Evolutionary conservation across 2,329 filamentous ascomycete genomes (phyloP).

Genomic region (Fusarium sp.): DNA sequence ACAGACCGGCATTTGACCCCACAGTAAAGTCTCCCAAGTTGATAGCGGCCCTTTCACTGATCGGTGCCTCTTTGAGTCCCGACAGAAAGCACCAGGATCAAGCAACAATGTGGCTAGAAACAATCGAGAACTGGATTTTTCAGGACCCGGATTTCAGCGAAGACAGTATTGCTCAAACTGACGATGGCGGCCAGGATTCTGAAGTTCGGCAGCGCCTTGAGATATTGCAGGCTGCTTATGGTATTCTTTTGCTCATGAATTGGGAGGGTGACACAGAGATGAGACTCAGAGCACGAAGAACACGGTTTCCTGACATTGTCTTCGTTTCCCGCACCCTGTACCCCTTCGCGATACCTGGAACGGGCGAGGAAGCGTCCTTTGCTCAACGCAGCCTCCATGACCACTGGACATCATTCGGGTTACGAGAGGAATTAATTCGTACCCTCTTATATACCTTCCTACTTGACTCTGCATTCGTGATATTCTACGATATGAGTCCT

Average conservation of each 20-base stretch:
- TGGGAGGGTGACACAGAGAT: neutral
- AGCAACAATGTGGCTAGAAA: slow-evolving; percentile 2
- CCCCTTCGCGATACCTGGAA: neutral
- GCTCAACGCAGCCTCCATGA: neutral
- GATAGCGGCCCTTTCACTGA: slow-evolving; percentile 7
- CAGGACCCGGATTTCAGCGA: neutral
- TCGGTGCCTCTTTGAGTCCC: slow-evolving; percentile 7
- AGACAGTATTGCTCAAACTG: neutral
- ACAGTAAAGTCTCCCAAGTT: neutral
- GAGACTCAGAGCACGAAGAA: neutral
- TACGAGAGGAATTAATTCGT: slow-evolving; percentile 20
- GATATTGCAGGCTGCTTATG: neutral
- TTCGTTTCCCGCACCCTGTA: neutral
- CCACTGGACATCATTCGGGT: neutral
- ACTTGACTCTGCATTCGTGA: slow-evolving; percentile 22
- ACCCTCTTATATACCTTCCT: slow-evolving; percentile 15
- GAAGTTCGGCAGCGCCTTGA: neutral
- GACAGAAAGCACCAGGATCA: neutral
- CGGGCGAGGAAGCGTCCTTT: neutral
- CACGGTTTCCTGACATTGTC: neutral
- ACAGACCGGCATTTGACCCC: slow-evolving; percentile 1
- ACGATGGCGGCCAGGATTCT: neutral
- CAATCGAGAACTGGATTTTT: slow-evolving; percentile 15
- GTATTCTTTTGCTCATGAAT: neutral
- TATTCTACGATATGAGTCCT: slow-evolving; percentile 19